Base-by-base conservation (phyloP, 2,329 filamentous ascomycete species). In the Diaporthe ilicicola region DNA sequence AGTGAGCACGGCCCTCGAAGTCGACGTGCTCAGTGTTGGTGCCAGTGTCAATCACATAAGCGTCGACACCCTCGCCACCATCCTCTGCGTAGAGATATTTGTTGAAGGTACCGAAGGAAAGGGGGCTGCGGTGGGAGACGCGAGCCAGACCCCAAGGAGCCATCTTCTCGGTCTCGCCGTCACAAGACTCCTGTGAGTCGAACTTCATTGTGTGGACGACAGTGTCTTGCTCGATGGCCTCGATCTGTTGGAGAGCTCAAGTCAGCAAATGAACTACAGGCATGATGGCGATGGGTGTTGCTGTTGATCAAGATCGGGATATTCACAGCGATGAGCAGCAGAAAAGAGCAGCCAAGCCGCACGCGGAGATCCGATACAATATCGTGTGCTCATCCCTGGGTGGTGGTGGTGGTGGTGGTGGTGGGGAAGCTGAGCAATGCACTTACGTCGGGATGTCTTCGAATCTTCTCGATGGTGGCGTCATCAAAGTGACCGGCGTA, bases 121-220 rank as follows among this genome's bases (percentile, higher is more conserved):
- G 89, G 74, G 88, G 88, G 75, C 96, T 88, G 77, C 96, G 94
- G 88, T 99, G 96, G 42, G 96, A 99, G 85, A 99, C 93, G 90
- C 96, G 94, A 77, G 97, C 96, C 75, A 99, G 89, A 86, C 97
- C 96, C 96, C 97, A 99, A n/a, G 96, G 96, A 74, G 97, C 93
- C 82, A 94, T 92, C 88, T 94, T 96, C 90, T 99, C 94, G 9
- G 90, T 86, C 79, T 92, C 88, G 74, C 84, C 82, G n/a, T 83
- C 80, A 76, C 86, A 89, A 68, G 80, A 81, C 71, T 83, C 82
- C 73, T 82, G 76, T 46, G 76, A 73, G 34, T 81, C 81, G 51
- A 84, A 84, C 62, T 83, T 81, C 84, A 97, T 90, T 70, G 94
- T 94, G 86, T 94, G 94, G 78, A 99, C 96, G 76, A 96, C 88